Evolutionary conservation across 2,329 filamentous ascomycete species (phyloP), one percentile per base, ranked within the genome.

Genomic region (Cercospora citrullina): DNA sequence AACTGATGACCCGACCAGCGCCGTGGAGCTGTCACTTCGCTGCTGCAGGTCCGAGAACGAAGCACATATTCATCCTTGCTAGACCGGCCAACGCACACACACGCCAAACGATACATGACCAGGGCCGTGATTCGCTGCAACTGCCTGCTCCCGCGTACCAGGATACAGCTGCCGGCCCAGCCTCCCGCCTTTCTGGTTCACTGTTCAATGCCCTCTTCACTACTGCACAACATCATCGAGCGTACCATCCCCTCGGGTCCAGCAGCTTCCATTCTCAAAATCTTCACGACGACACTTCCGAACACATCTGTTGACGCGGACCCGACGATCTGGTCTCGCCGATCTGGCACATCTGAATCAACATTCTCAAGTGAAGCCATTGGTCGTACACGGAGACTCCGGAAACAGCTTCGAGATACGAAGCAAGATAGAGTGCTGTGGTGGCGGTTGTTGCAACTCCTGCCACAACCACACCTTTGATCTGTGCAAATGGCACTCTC

Each of bases 401-500:
- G 28, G 26, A 57, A n/a, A 57, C 18, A 48, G 18, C 45, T 48
- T 12, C 45, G 9, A 14, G 9, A 18, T 23, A 48, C 45, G 45
- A 14, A 42, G 36, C 36, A 42, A 42, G 36, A 42, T n/a, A 42
- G 36, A 42, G 36, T 42, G 16, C 36, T 42, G 16, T 42, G 36
- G 36, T 42, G 48, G 48, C 48, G 18, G 48, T 53, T 26, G 48
- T 26, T 16, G 48, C 48, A 5, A 53, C 48, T 28, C 10, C 48
- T 28, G 23, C 53, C 53, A 36, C 48, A 5, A 14, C 21, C 36
- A 62, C 16, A 33, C 3, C 14, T 26, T 16, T 21, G 60, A 12
- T 14, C 36, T 23, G 60, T 23, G 26, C 64, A 33, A 60, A 67
- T 67, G 65, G 28, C 39, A 16, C 31, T 53, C 14, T 71, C 71